Evolutionary conservation across 768 basidiomycete species (phyloP), one percentile per base, ranked within the genome.

Genomic region (Rhodotorula graminis): DNA sequence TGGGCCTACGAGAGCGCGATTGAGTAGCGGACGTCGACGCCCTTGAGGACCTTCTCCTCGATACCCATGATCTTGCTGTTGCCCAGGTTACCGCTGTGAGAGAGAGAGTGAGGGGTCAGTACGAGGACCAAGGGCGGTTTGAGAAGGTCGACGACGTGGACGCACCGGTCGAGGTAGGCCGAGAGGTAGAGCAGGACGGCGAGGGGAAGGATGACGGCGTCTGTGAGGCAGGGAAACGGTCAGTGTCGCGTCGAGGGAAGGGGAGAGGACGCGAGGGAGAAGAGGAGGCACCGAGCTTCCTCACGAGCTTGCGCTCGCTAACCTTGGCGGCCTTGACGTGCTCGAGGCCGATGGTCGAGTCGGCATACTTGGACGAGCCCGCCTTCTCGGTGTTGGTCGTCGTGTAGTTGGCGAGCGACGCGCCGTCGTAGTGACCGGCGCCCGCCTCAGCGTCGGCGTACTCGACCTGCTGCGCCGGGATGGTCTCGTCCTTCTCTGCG

Each of bases 141-240:
- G 37, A 27, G 21, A 44, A 18, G 6, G 27, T n/a, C 25, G 37
- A 27, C 25, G 62, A 14, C 3, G 44, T 9, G 4, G 21, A 46
- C 65, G 49, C 53, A 60, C 58, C 83, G 70, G 60, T 83, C 83
- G 42, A 84, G 79, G 72, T 83, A 84, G 10, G 82, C 83, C 16
- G 79, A 77, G 23, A 82, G 74, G 71, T 83, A 83, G 23, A 83
- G 76, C 18, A 83, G 70, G 2, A 80, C 79, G 8, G 82, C 81
- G 65, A 83, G 77, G 14, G 82, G 82, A 33, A 83, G 58, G 69
- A 83, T 83, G 44, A 80, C 71, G 10, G 78, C 21, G 55, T 82
- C 82, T 71, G 57, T 5, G 31, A 27, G 27, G 44, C 12, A 18
- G 44, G 23, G 14, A 19, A 18, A 19, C 27, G 33, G 29, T 44